Conservation (phyloP, 2,329 filamentous ascomycete species). For the Ophiostoma sp. region DNA sequence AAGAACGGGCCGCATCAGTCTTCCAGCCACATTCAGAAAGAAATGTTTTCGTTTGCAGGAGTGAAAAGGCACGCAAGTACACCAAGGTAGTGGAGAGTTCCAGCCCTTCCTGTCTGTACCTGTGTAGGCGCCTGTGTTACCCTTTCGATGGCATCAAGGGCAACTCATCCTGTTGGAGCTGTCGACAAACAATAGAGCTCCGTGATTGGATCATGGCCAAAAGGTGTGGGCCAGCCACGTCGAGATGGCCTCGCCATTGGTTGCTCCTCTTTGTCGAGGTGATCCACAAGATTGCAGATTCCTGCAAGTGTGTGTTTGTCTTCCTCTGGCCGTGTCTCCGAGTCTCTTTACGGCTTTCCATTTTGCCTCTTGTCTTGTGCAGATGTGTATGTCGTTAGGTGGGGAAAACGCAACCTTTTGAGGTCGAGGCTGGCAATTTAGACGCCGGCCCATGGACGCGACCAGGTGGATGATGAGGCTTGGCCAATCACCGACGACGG, state of each 20-base stretch:
- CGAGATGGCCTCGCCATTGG: background rate
- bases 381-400: background rate
- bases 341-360: background rate
- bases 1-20: background rate
- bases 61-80: too few species aligned
- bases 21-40: background rate
- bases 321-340: background rate
- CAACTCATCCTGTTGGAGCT: background rate
- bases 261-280: background rate
- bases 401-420: background rate
- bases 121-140: conserved; percentile 21
- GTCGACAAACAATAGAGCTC: background rate
- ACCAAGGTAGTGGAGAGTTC: background rate
- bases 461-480: background rate
- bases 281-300: background rate
- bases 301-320: background rate
- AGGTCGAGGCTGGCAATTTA: background rate
- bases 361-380: background rate
- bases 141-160: background rate
- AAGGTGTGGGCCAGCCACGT: conserved; percentile 6
- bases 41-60: background rate
- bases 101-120: background rate
- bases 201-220: background rate
- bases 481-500: conserved; percentile 10
- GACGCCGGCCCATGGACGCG: conserved; percentile 19